phyloP scores from a whole-genome alignment of 1,139 yeast species.

The Saccharomyces uvarum region DNA sequence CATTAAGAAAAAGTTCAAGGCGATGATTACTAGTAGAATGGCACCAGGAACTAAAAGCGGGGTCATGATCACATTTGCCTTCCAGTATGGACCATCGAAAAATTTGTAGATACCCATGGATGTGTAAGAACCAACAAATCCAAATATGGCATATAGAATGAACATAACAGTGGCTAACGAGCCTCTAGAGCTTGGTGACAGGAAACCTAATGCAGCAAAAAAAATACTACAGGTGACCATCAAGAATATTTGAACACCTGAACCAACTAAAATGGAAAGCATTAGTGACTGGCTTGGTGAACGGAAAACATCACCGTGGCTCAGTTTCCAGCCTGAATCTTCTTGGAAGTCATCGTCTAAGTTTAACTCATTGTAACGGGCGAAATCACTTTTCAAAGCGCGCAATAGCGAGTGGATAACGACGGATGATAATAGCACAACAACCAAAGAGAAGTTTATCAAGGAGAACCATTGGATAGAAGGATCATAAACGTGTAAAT shows the following conservation, averaged over 20 bases:
- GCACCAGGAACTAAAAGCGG: slow-evolving; percentile 80
- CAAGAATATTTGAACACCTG: slow-evolving; percentile 76
- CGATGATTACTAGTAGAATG: slow-evolving; percentile 54
- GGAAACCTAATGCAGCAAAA: slow-evolving; percentile 80
- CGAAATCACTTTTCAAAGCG: slow-evolving; percentile 78
- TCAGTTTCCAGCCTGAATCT: slow-evolving; percentile 95
- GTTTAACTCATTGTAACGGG: slow-evolving; percentile 81
- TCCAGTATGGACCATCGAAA: slow-evolving; percentile 91
- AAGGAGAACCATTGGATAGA: slow-evolving; percentile 94
- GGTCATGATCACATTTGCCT: slow-evolving; percentile 70
- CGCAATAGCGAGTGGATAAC: slow-evolving; percentile 74
- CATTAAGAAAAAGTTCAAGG: slow-evolving; percentile 76
- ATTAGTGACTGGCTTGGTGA: slow-evolving; percentile 66
- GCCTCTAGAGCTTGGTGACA: slow-evolving; percentile 94
- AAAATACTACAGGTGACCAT: slow-evolving; percentile 69
- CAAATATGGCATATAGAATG: slow-evolving; percentile 69
- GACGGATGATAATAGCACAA: slow-evolving; percentile 64
- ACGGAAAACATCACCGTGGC: slow-evolving; percentile 93
- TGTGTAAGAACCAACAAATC: slow-evolving; percentile 73
- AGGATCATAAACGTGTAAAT: slow-evolving; percentile 84
- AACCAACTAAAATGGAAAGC: slow-evolving; percentile 75
- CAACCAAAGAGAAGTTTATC: slow-evolving; percentile 76
- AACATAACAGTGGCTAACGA: slow-evolving; percentile 86
- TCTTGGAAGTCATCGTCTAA: slow-evolving; percentile 83
- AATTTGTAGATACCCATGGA: slow-evolving; percentile 80